Evolutionary conservation across 768 basidiomycete species (phyloP), one percentile per base, ranked within the genome.

Genomic region (Leucocoprinus sp.): DNA sequence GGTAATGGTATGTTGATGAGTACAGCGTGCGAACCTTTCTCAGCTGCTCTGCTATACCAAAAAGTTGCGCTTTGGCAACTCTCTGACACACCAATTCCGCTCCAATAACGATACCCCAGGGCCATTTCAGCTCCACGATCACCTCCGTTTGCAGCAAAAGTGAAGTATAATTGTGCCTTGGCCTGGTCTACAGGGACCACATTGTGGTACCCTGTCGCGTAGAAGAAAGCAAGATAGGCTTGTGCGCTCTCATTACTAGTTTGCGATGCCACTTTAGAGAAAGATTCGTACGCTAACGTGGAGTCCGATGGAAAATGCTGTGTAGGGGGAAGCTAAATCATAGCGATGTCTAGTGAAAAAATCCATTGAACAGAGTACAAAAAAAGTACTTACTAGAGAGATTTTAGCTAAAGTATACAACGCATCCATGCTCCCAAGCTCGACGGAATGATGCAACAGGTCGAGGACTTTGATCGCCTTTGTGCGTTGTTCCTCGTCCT

Each of bases 21-120:
- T 38, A 35, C 11, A 22, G 2, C 14, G 26, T 18, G 52, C 63
- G 49, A 52, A 87, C 92, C 77, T 65, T 89, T 78, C 51, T 93
- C 88, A 12, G 93, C 88, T 0, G 93, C 91, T 33, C 69, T 71
- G 57, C 92, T 86, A 60, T 98, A 99, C 85, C 90, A 97, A 21
- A 77, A 75, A 43, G 91, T 66, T 11, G 96, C 89, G 8, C 76
- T 69, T 55, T 81, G 72, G 62, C 96, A 98, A 54, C 82, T 81
- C 60, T 97, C 92, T 42, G 79, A 67, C 0, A 91, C 84, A 8
- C 93, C 89, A 47, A 99, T 96, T 1, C 96, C 96, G 29, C 87
- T 83, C 93, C 93, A 98, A 57, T 93, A 83, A 21, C 93, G 78
- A 62, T 95, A 98, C 0, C 83, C 96, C 24, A 98, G 70, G 1